phyloP scores from a whole-genome alignment of 108 stramenopile species.

The Fragilaria crotonensis region DNA sequence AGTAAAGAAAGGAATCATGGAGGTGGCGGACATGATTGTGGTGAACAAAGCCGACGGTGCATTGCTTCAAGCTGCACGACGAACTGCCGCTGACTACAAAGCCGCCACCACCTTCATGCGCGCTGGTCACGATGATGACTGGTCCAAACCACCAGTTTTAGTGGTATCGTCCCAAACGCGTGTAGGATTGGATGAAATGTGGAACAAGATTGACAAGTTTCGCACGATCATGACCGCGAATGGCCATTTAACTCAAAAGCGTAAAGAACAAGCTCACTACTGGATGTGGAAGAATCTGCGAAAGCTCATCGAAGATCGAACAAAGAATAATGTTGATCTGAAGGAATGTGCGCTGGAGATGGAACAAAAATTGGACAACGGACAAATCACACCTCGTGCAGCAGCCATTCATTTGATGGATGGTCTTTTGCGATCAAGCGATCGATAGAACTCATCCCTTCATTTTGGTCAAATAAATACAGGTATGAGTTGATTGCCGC shows the following conservation, averaged over 20 bases:
- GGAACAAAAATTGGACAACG: conserved; percentile 34
- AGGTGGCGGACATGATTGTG: conserved; percentile 89
- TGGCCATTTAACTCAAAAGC: conserved; percentile 40
- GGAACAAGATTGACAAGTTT: conserved; percentile 38
- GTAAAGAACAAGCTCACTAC: conserved; percentile 49
- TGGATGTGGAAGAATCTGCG: conserved; percentile 70
- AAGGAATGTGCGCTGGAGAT: conserved; percentile 19
- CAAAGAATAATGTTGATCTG: conserved; percentile 22
- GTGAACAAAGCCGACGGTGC: conserved; percentile 97
- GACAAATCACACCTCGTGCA: conserved; percentile 44
- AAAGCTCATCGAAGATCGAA: conserved; percentile 19
- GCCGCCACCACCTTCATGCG: conserved; percentile 49
- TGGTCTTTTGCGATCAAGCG: too few relatives aligned
- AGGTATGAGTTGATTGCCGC: too few relatives aligned
- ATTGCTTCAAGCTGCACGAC: conserved; percentile 43
- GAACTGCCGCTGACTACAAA: conserved; percentile 66
- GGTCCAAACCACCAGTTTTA: conserved; percentile 49
- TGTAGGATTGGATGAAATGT: conserved; percentile 48
- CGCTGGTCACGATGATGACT: conserved; percentile 4
- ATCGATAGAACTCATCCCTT: too few relatives aligned
- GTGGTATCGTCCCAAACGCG: conserved; percentile 56
- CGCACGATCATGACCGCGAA: conserved; percentile 21
- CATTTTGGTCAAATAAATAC: too few relatives aligned
- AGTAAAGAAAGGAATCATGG: conserved; percentile 96
- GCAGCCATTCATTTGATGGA: conserved; percentile 46